A percentile compares a stretch with the other conserved stretches of the same genome.
These are phyloP conservation scores for Taphrina pruni DNA, from an alignment of 1,139 yeast genomes.

Conservation along the genomic window DNA sequence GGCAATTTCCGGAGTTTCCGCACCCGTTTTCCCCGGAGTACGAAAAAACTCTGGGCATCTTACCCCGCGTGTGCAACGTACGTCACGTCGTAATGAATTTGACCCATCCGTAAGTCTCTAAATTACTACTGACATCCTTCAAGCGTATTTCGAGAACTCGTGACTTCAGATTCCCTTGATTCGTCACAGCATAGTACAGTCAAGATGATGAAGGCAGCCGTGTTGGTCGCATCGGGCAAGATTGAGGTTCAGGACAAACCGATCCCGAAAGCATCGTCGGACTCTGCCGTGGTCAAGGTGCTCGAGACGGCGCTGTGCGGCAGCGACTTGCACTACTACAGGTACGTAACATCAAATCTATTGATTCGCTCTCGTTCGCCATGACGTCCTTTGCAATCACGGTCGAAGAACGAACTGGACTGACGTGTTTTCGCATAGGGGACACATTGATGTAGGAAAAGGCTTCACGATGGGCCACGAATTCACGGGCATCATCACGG, in stretches of 20 bases:
- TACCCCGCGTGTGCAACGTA: too few species aligned
- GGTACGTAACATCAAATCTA: conserved; percentile 53
- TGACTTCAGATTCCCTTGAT: too few species aligned
- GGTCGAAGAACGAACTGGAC: not conserved
- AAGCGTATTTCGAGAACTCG: too few species aligned
- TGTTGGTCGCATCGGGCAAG: conserved; percentile 60
- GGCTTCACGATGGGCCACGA: conserved; percentile 64
- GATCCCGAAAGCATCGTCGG: conserved; percentile 55
- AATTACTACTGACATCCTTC: too few species aligned
- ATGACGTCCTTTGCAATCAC: not conserved
- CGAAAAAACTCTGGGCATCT: too few species aligned
- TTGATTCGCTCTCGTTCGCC: not conserved
- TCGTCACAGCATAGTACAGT: too few species aligned
- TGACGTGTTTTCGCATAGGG: not conserved
- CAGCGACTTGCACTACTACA: conserved; percentile 62
- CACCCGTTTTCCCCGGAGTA: too few species aligned
- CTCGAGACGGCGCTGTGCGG: conserved; percentile 53
- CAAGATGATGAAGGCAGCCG: conserved; percentile 61
- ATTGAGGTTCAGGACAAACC: conserved; percentile 57
- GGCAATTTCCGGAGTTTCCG: too few species aligned
- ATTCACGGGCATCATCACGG: conserved; percentile 56
- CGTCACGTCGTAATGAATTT: too few species aligned
- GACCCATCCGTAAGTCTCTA: too few species aligned
- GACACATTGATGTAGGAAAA: conserved; percentile 24
- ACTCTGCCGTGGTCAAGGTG: conserved; percentile 62